phyloP scores from a whole-genome alignment of 2,329 filamentous ascomycete species.

The Dendryphion nanum region DNA sequence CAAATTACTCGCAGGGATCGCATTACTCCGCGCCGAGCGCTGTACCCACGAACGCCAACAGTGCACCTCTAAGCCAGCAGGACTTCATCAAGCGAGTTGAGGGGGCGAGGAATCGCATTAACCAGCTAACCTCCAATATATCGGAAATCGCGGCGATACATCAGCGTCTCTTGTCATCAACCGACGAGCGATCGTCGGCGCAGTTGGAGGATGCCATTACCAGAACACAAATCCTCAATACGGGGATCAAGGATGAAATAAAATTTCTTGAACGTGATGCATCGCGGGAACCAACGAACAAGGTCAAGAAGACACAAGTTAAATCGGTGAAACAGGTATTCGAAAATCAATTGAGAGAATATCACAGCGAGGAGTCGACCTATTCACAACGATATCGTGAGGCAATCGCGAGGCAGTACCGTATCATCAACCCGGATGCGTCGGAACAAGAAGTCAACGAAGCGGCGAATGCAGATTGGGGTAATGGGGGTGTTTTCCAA shows the following conservation, averaged over 20 bases:
- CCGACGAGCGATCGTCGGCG: slow-evolving; percentile 53
- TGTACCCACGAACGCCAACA: slow-evolving; percentile 55
- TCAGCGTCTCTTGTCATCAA: slow-evolving; percentile 67
- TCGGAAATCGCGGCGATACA: slow-evolving; percentile 67
- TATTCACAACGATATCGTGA: slow-evolving; percentile 73
- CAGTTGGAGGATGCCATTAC: slow-evolving; percentile 67
- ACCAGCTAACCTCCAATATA: slow-evolving; percentile 64
- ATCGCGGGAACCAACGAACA: slow-evolving; percentile 61
- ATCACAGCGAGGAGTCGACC: slow-evolving; percentile 67
- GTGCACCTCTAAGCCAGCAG: slow-evolving; percentile 56
- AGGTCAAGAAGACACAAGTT: slow-evolving; percentile 68
- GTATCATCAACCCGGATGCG: slow-evolving; percentile 80
- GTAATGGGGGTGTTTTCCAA: slow-evolving; percentile 78
- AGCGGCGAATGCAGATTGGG: slow-evolving; percentile 70
- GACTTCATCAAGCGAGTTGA: slow-evolving; percentile 69
- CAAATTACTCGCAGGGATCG: slow-evolving; percentile 40
- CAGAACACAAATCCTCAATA: slow-evolving; percentile 70
- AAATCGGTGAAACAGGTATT: slow-evolving; percentile 70
- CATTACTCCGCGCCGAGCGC: slow-evolving; percentile 36
- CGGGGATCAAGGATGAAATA: slow-evolving; percentile 76
- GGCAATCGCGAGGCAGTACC: slow-evolving; percentile 76
- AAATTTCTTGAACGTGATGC: slow-evolving; percentile 72
- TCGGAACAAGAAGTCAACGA: slow-evolving; percentile 68
- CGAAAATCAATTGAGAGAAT: slow-evolving; percentile 68
- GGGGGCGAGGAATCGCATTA: slow-evolving; percentile 66